These are phyloP conservation scores for Monilinia laxa DNA, from an alignment of 2,329 filamentous ascomycete genomes.

Conservation along the genomic window DNA sequence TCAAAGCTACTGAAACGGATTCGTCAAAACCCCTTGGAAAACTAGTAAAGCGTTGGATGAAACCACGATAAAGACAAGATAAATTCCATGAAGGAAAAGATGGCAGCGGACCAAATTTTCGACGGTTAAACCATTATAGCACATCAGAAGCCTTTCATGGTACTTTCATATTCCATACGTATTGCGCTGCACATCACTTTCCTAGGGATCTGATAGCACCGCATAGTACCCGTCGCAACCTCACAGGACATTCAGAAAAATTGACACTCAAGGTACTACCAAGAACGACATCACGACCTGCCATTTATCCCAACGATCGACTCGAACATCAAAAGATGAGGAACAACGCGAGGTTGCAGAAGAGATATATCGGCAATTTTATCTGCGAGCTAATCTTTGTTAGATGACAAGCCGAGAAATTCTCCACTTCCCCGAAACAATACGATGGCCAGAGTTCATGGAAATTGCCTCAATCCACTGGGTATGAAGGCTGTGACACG, in stretches of 20 bases:
- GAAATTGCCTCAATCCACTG: neutral
- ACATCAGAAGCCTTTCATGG: neutral
- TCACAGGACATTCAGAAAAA: neutral
- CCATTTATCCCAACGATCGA: neutral
- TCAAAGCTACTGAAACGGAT: neutral
- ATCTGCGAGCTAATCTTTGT: neutral
- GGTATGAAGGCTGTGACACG: too few relatives aligned
- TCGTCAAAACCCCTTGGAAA: neutral
- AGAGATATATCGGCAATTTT: rapidly evolving
- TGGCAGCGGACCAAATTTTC: neutral
- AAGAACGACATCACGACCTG: neutral
- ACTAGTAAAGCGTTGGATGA: neutral
- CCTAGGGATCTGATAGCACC: too few relatives aligned
- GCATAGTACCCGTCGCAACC: neutral
- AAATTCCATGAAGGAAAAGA: neutral
- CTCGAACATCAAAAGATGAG: neutral
- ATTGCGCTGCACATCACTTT: neutral
- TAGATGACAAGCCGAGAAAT: too few relatives aligned
- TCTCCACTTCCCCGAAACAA: neutral
- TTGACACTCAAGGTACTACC: neutral
- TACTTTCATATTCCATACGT: neutral
- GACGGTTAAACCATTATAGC: neutral
- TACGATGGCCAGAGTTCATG: neutral
- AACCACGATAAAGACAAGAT: neutral
- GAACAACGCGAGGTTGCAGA: neutral